Percentiles rank a stretch among this genome's conserved stretches.
These are phyloP conservation scores for Microthyrium microscopicum DNA, from an alignment of 2,329 filamentous ascomycete genomes.

Conservation along the genomic window DNA sequence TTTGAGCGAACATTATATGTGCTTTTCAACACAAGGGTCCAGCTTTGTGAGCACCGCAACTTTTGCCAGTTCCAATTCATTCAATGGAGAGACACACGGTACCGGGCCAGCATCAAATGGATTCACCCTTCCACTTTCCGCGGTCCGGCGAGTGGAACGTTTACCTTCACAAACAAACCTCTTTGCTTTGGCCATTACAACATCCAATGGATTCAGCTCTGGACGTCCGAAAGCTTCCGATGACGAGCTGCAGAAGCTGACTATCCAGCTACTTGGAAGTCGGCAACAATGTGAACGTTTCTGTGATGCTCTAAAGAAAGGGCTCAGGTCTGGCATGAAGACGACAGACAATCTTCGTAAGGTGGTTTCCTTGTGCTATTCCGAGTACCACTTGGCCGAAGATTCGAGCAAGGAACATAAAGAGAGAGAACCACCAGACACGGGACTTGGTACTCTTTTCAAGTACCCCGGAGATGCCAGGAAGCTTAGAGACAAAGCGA, in stretches of 20 bases:
- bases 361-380: slow-evolving; percentile 76
- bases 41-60: slow-evolving; percentile 73
- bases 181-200: slow-evolving; percentile 88
- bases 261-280: slow-evolving; percentile 77
- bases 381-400: slow-evolving; percentile 40
- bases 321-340: slow-evolving; percentile 69
- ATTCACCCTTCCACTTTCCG: slow-evolving; percentile 84
- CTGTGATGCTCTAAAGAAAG: slow-evolving; percentile 87
- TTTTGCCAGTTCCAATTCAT: slow-evolving; percentile 61
- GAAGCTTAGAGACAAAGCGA: slow-evolving; percentile 84
- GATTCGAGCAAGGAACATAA: slow-evolving; percentile 22
- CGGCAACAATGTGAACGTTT: slow-evolving; percentile 84
- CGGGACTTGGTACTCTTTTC: slow-evolving; percentile 81
- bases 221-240: slow-evolving; percentile 27
- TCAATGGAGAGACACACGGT: slow-evolving; percentile 84
- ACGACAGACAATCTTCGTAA: slow-evolving; percentile 72
- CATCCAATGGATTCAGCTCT: slow-evolving; percentile 54
- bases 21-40: slow-evolving; percentile 85
- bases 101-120: slow-evolving; percentile 88
- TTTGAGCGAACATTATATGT: slow-evolving; percentile 84
- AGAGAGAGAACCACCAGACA: slow-evolving; percentile 55
- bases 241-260: slow-evolving; percentile 68
- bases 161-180: slow-evolving; percentile 81
- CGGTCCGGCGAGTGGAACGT: slow-evolving; percentile 79
- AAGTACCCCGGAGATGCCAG: slow-evolving; percentile 88